Evolutionary conservation across 163 green algal genomes (phyloP).

Genomic region (Scenedesmus sp.): DNA sequence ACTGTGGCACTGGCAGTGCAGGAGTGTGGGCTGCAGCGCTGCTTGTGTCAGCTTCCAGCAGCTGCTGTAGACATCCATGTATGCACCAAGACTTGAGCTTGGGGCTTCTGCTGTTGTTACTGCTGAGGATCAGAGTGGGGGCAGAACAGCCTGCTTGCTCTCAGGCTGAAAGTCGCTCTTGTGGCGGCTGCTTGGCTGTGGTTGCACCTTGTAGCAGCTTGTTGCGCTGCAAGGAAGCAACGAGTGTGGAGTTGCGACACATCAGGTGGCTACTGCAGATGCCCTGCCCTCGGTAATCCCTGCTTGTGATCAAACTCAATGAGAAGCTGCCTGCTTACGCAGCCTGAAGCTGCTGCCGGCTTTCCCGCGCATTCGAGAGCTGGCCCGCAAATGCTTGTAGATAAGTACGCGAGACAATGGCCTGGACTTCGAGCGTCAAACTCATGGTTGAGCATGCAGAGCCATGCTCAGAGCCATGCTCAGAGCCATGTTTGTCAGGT

Average conservation of each 20-base stretch:
- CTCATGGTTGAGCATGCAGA: background rate
- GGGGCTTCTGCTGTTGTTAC: too few species aligned
- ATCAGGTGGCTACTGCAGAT: background rate
- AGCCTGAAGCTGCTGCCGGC: background rate
- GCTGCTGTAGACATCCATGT: too few species aligned
- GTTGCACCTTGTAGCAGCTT: too few species aligned
- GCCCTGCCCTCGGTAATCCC: background rate
- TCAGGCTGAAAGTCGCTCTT: too few species aligned
- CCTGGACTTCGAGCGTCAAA: background rate
- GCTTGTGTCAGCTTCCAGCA: too few species aligned
- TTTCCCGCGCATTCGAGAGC: background rate
- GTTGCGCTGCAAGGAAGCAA: background rate
- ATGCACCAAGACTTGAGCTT: too few species aligned
- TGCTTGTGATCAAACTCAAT: background rate
- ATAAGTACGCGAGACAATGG: background rate
- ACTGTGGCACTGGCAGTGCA: too few species aligned
- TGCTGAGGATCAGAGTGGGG: too few species aligned
- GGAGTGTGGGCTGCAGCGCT: too few species aligned
- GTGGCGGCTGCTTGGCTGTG: too few species aligned
- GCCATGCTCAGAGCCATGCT: too few species aligned
- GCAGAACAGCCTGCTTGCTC: too few species aligned
- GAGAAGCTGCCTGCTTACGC: background rate
- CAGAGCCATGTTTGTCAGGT: background rate
- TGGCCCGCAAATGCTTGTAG: background rate
- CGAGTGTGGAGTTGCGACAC: background rate